phyloP scores from a whole-genome alignment of 148 eudicot species.

The Selenicereus undatus region DNA sequence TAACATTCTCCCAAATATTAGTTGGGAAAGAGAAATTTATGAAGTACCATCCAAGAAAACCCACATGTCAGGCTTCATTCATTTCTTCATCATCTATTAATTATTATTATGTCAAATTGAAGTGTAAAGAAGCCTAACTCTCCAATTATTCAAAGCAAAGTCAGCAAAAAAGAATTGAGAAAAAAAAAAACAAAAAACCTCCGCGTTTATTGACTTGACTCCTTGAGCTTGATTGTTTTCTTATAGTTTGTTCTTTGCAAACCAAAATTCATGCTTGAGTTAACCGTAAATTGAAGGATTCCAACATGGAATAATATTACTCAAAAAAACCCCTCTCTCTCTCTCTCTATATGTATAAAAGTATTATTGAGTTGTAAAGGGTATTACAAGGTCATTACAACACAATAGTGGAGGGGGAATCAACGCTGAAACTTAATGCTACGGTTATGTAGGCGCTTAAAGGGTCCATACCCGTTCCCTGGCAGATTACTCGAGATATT shows the following conservation, averaged over 20 bases:
- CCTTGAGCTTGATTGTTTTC: background rate
- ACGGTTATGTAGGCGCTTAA: too few relatives aligned
- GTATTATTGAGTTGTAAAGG: too few relatives aligned
- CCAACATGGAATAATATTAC: too few relatives aligned
- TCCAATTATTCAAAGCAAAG: slow-evolving; percentile 4
- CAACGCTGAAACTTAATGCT: too few relatives aligned
- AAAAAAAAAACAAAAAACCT: background rate
- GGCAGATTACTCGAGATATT: too few relatives aligned
- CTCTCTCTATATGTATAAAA: too few relatives aligned
- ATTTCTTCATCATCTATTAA: background rate
- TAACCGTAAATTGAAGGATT: background rate
- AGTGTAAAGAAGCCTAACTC: background rate
- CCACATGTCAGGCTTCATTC: background rate
- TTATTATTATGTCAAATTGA: background rate
- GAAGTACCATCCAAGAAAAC: background rate
- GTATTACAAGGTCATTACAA: too few relatives aligned
- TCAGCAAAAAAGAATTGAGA: background rate
- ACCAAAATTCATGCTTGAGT: background rate
- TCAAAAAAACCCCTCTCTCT: too few relatives aligned
- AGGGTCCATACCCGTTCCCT: too few relatives aligned
- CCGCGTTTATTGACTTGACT: background rate
- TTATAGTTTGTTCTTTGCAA: too few relatives aligned
- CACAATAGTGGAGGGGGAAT: too few relatives aligned
- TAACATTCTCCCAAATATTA: background rate
- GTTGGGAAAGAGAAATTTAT: background rate